phyloP scores from a whole-genome alignment of 768 basidiomycete genomes.

The Russula virescens region DNA sequence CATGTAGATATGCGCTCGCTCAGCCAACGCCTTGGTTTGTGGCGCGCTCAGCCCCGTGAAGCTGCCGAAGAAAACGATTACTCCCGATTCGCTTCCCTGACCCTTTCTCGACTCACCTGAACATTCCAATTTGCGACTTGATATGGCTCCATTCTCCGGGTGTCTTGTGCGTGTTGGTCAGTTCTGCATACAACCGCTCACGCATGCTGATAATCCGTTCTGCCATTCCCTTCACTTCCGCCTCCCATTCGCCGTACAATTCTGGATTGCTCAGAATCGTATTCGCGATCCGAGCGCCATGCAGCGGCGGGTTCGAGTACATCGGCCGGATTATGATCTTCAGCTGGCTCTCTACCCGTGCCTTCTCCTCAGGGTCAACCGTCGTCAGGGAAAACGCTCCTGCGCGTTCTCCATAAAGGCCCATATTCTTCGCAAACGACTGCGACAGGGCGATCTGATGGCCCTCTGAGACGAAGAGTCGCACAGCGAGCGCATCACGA shows the following conservation, averaged over 20 bases:
- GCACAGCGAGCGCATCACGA: constrained; percentile 90
- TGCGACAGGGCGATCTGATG: constrained; percentile 90
- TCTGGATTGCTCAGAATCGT: constrained; percentile 70
- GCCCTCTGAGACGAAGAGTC: constrained; percentile 86
- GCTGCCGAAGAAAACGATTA: constrained; percentile 30
- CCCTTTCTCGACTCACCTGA: constrained; percentile 54
- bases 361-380: constrained; percentile 65
- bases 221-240: constrained; percentile 93
- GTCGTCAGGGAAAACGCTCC: constrained; percentile 90
- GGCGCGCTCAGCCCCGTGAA: constrained; percentile 79
- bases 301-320: constrained; percentile 96
- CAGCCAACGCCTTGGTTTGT: constrained; percentile 77
- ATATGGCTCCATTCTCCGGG: constrained; percentile 96
- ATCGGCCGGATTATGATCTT: constrained; percentile 94
- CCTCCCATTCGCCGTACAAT: constrained; percentile 83
- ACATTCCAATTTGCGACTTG: constrained; percentile 96
- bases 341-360: constrained; percentile 86
- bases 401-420: constrained; percentile 96
- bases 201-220: constrained; percentile 92
- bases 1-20: constrained; percentile 91
- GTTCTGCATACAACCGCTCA: constrained; percentile 68
- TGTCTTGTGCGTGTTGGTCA: constrained; percentile 76
- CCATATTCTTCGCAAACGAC: constrained; percentile 99
- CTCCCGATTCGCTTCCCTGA: neutral
- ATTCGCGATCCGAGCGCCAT: constrained; percentile 82